A percentile compares a stretch with the other conserved stretches of the same genome.
phyloP scores from a whole-genome alignment of 768 basidiomycete species.

The Mycena rebaudengoi region DNA sequence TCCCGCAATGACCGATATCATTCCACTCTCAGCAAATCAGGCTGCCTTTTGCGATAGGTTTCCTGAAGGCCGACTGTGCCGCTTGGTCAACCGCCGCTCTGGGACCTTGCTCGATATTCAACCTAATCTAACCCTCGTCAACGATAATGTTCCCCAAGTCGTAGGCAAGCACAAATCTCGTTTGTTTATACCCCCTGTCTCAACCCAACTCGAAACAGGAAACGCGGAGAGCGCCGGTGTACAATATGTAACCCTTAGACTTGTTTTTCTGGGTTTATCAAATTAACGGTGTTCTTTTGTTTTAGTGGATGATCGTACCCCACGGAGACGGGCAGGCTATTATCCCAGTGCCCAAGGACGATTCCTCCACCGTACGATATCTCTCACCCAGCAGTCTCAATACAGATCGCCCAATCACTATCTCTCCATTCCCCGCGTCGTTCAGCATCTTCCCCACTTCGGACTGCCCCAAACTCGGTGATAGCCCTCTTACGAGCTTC shows the following conservation, averaged over 20 bases:
- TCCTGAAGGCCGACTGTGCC: not conserved
- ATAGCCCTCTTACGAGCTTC: not conserved
- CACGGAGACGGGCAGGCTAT: slow-evolving; percentile 3
- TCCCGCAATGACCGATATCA: too few relatives aligned
- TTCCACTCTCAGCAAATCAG: not conserved
- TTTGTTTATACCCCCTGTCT: not conserved
- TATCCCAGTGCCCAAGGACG: slow-evolving; percentile 1
- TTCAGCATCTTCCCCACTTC: slow-evolving; percentile 1
- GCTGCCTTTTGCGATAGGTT: not conserved
- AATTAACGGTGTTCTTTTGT: not conserved
- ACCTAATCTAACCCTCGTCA: not conserved
- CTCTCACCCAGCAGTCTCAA: not conserved
- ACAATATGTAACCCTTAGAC: not conserved
- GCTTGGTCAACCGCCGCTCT: not conserved
- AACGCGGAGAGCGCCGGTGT: slow-evolving; percentile 3
- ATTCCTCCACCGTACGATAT: not conserved
- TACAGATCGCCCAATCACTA: not conserved
- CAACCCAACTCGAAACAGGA: not conserved
- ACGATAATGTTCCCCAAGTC: not conserved
- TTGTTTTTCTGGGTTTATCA: not conserved
- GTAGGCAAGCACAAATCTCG: not conserved
- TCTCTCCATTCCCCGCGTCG: slow-evolving; percentile 3
- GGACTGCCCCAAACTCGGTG: not conserved
- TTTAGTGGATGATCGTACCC: slow-evolving; percentile 5
- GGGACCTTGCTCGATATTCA: slow-evolving; percentile 5